These are phyloP conservation scores for Ganoderma multipileum DNA, from an alignment of 1,284 basidiomycete genomes.

Conservation along the genomic window DNA sequence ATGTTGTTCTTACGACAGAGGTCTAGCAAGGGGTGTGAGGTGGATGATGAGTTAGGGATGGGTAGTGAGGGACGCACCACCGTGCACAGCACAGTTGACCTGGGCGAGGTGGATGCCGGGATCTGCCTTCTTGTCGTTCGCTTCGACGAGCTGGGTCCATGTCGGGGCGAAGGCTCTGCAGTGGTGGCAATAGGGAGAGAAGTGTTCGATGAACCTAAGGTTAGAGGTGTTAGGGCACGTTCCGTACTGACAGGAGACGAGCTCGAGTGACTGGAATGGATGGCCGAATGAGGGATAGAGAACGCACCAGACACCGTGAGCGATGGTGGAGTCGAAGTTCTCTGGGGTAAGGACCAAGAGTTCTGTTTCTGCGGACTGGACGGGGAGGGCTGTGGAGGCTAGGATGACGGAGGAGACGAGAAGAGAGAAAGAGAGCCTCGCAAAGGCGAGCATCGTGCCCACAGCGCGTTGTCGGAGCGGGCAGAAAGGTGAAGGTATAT, in stretches of 20 bases:
- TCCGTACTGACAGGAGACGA: background rate
- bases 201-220: constrained; percentile 73
- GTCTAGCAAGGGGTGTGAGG: constrained; percentile 53
- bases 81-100: constrained; percentile 85
- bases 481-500: background rate
- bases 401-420: constrained; percentile 45
- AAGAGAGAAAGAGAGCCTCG: constrained; percentile 40
- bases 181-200: constrained; percentile 83
- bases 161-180: constrained; percentile 82
- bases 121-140: constrained; percentile 59
- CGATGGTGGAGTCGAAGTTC: constrained; percentile 64
- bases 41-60: constrained; percentile 2
- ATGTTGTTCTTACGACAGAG: constrained; percentile 77
- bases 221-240: background rate
- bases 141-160: constrained; percentile 77
- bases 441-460: constrained; percentile 37
- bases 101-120: constrained; percentile 80
- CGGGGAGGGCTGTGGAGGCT: constrained; percentile 46
- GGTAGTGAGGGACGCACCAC: constrained; percentile 62
- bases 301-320: constrained; percentile 74
- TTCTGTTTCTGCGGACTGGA: constrained; percentile 41
- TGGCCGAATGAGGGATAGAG: background rate
- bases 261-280: background rate
- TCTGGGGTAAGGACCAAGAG: constrained; percentile 61
- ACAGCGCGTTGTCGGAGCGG: constrained; percentile 2